Percentiles rank a stretch among this genome's conserved stretches.
Conservation (phyloP, 2,329 filamentous ascomycete genomes). For the Pestalotiopsis sp. region DNA sequence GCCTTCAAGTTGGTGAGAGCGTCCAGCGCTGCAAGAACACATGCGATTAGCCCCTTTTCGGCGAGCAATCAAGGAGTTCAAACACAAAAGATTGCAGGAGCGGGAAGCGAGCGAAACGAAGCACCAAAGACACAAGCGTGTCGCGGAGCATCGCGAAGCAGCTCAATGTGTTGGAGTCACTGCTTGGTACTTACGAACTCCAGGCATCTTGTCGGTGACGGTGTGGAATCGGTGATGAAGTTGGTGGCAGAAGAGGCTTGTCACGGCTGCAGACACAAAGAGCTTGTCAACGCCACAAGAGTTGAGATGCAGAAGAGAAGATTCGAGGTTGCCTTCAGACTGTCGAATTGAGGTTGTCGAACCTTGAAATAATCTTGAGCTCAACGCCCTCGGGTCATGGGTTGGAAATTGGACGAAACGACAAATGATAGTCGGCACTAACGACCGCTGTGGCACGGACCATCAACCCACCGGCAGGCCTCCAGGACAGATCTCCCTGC, state of each 20-base stretch:
- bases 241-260: not conserved
- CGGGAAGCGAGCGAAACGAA: not conserved
- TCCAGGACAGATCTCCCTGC: conserved; percentile 3
- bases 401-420: conserved; percentile 12
- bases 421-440: conserved; percentile 10
- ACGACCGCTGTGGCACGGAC: conserved; percentile 13
- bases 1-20: conserved; percentile 58
- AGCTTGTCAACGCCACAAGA: not conserved
- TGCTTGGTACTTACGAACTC: conserved; percentile 48
- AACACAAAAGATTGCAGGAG: not conserved
- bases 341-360: not conserved
- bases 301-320: not conserved
- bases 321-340: not conserved
- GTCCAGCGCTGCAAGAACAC: conserved; percentile 41
- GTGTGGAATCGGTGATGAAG: conserved; percentile 16
- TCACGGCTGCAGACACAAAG: not conserved
- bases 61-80: not conserved
- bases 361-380: conserved; percentile 6
- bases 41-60: not conserved
- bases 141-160: not conserved
- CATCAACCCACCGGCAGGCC: not conserved
- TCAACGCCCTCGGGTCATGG: not conserved
- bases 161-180: not conserved
- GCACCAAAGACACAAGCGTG: not conserved
- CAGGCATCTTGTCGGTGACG: conserved; percentile 46